A percentile compares a stretch with the other conserved stretches of the same genome.
phyloP scores from a whole-genome alignment of 306 rosid genomes.

The Oemleria cerasiformis region DNA sequence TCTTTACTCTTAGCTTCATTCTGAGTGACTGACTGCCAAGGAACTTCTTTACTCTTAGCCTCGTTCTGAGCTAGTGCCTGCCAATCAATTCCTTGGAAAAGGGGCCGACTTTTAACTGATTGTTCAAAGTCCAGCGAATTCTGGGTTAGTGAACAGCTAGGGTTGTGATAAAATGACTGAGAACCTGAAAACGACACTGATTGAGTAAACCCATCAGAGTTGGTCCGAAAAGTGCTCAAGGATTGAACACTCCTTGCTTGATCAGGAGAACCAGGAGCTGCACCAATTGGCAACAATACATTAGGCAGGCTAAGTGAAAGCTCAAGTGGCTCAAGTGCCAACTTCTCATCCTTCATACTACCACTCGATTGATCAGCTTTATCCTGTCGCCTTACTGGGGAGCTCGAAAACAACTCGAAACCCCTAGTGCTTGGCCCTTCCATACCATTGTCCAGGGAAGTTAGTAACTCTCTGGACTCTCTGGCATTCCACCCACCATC shows the following conservation, averaged over 20 bases:
- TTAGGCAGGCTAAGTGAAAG: conserved; percentile 95
- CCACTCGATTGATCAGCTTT: conserved; percentile 46
- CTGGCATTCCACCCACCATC: conserved; percentile 53
- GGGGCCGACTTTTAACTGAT: conserved; percentile 90
- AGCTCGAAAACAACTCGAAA: conserved; percentile 73
- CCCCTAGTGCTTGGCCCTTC: conserved; percentile 92
- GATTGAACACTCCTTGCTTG: conserved; percentile 87
- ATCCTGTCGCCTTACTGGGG: conserved; percentile 74
- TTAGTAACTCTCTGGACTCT: conserved; percentile 45
- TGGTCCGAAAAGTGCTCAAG: conserved; percentile 61
- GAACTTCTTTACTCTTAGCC: conserved; percentile 67
- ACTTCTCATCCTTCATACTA: conserved; percentile 52
- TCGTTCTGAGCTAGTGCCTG: conserved; percentile 80
- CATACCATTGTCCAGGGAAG: conserved; percentile 46
- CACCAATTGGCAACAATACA: conserved; percentile 90
- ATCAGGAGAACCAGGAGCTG: conserved; percentile 81
- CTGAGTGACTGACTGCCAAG: conserved; percentile 77
- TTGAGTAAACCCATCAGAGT: conserved; percentile 90
- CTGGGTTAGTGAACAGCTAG: conserved; percentile 92
- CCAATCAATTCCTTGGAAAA: conserved; percentile 92
- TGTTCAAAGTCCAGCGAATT: conserved; percentile 84
- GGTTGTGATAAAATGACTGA: conserved; percentile 87
- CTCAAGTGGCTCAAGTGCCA: conserved; percentile 66
- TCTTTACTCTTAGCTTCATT: conserved; percentile 75
- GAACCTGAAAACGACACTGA: conserved; percentile 96